Conservation (phyloP, 2,329 filamentous ascomycete species). For the Mycosphaerella arachidis region DNA sequence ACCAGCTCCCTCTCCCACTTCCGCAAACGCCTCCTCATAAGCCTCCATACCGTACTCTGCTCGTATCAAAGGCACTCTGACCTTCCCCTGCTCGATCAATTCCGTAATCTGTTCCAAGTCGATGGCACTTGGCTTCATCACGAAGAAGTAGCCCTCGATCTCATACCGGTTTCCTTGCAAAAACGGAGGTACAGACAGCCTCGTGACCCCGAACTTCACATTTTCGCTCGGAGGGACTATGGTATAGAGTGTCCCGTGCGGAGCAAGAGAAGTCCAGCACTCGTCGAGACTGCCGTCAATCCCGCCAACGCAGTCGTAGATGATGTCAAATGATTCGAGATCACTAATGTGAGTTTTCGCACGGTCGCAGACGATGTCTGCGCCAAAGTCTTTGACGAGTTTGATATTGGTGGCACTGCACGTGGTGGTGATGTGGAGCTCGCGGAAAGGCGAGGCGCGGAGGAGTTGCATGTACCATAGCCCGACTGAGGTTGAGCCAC, state of each 20-base stretch:
- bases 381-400: slow-evolving; percentile 55
- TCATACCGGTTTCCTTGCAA: no score
- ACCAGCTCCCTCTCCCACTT: no score
- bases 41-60: no score
- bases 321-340: slow-evolving; percentile 11
- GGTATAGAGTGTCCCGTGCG: background rate
- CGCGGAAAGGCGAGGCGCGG: slow-evolving; percentile 44
- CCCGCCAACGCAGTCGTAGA: slow-evolving; percentile 2
- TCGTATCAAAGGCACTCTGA: no score
- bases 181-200: no score
- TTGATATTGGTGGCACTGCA: slow-evolving; percentile 57
- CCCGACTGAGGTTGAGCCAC: slow-evolving; percentile 59
- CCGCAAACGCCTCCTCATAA: no score
- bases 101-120: no score
- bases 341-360: slow-evolving; percentile 45
- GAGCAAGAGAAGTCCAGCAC: background rate
- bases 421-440: slow-evolving; percentile 55
- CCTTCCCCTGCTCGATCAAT: no score
- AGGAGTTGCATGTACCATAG: slow-evolving; percentile 60
- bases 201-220: no score
- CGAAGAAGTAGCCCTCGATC: no score
- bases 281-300: background rate
- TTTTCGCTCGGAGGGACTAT: background rate
- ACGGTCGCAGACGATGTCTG: slow-evolving; percentile 62
- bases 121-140: no score